These are phyloP conservation scores for Ustilago trichophora DNA, from an alignment of 1,284 basidiomycete species.

Conservation along the genomic window DNA sequence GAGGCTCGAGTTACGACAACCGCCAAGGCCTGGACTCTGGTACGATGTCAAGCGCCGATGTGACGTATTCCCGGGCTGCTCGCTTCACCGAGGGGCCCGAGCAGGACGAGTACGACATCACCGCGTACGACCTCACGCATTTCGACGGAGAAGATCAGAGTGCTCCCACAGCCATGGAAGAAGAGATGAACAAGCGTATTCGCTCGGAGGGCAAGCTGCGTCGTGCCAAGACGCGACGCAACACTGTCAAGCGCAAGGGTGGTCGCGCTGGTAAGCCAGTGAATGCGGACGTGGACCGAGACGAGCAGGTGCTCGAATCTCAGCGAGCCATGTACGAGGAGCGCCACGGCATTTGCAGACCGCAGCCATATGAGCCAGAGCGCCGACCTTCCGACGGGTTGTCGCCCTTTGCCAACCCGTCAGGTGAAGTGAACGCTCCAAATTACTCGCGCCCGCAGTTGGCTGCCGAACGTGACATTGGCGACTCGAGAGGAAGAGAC, in stretches of 20 bases:
- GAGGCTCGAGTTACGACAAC: conserved; percentile 9
- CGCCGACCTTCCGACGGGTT: conserved; percentile 18
- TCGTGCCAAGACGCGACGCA: conserved; percentile 69
- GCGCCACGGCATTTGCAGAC: conserved; percentile 11
- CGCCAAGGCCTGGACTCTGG: conserved; percentile 1
- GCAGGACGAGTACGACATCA: conserved; percentile 69
- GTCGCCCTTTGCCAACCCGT: neutral
- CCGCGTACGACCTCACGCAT: conserved; percentile 78
- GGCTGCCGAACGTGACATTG: conserved; percentile 19
- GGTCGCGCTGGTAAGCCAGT: conserved; percentile 23
- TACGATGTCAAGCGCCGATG: conserved; percentile 9
- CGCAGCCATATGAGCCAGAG: conserved; percentile 15
- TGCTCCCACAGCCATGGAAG: conserved; percentile 74
- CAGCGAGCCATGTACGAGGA: conserved; percentile 51
- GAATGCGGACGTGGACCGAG: conserved; percentile 16
- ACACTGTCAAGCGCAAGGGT: conserved; percentile 44
- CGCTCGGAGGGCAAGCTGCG: conserved; percentile 77
- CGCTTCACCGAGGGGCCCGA: conserved; percentile 67
- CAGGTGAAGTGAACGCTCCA: neutral
- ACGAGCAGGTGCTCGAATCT: conserved; percentile 35
- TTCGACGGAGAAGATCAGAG: conserved; percentile 79
- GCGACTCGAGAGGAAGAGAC: conserved; percentile 10
- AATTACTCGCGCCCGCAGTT: neutral
- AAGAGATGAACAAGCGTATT: conserved; percentile 73
- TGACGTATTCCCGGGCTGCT: conserved; percentile 20